A percentile compares a stretch with the other conserved stretches of the same genome.
phyloP scores from a whole-genome alignment of 352 stramenopile genomes.

The Pythium pyrilobum region DNA sequence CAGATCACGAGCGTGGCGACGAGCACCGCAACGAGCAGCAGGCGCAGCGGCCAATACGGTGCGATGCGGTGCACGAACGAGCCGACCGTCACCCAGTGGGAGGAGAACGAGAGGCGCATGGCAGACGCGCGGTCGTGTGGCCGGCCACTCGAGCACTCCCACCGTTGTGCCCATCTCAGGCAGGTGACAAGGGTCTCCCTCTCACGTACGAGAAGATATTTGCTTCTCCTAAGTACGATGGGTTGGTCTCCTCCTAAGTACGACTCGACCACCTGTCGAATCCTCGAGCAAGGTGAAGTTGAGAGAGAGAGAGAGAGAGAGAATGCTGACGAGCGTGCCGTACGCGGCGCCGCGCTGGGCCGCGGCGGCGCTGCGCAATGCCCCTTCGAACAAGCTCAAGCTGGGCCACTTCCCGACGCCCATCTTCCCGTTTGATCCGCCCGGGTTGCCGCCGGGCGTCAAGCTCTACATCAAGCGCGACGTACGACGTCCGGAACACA shows the following conservation, averaged over 20 bases:
- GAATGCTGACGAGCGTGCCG: conserved; percentile 58
- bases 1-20: too few relatives aligned
- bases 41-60: too few relatives aligned
- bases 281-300: conserved; percentile 1
- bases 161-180: too few relatives aligned
- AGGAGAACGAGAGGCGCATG: too few relatives aligned
- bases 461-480: conserved; percentile 85
- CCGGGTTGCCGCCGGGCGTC: conserved; percentile 57
- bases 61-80: too few relatives aligned
- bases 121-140: too few relatives aligned
- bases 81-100: too few relatives aligned
- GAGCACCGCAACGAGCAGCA: too few relatives aligned
- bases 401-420: conserved; percentile 80
- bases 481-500: conserved; percentile 13
- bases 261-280: too few relatives aligned
- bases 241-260: background rate
- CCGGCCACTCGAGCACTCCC: too few relatives aligned
- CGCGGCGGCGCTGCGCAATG: conserved; percentile 29
- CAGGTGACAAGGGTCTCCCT: too few relatives aligned
- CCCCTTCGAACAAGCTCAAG: conserved; percentile 42
- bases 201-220: background rate
- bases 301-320: background rate
- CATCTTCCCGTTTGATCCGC: conserved; percentile 69
- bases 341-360: conserved; percentile 64
- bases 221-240: conserved; percentile 1